Evolutionary conservation across 768 basidiomycete genomes (phyloP), one percentile per base, ranked within the genome.

Genomic region (Thelephora aurantiotincta): DNA sequence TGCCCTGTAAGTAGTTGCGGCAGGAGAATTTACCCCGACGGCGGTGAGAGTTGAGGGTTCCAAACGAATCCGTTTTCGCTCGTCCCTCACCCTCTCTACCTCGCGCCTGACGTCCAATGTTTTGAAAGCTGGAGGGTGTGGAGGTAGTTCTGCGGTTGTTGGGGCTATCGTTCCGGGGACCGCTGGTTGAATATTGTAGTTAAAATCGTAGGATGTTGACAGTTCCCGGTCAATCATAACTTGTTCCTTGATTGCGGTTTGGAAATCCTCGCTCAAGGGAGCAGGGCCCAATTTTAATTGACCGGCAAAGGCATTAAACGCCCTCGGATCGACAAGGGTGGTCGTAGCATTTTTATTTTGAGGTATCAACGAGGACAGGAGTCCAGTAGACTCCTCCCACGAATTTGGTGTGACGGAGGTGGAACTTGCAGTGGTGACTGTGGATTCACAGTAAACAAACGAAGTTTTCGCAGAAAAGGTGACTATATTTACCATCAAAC

Each of bases 61-160:
- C 13, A 98, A 66, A 35, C 87, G 74, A 64, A 99, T 97, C 49
- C 91, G 78, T 63, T 92, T 97, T 54, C 91, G 70, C 33, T 83
- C 82, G 64, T 99, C 96, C 37, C 88, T 74, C 9, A 98, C 81
- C 51, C 73, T 77, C 58, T 82, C 84, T 2, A 97, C 89, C 63
- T 98, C 96, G 35, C 93, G 73, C 58, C 86, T 83, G 12, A 98
- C 78, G 60, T 99, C 96, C 3, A 83, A 65, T 0, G 81, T 80
- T 56, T 82, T 83, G 66, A 97, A 96, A 0, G 78, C 69, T 1
- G 80, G 72, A 0, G 94, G 91, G 52, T 80, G 77, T 3, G 94
- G 93, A 1, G 77, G 74, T 30, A 92, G 67, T 47, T 96, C 92
- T 33, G 73, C 56, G 43, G 82, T 73, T 12, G 75, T 68, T 0